Evolutionary conservation across 2,329 filamentous ascomycete species (phyloP).

Genomic region (Aspergillus versicolor): DNA sequence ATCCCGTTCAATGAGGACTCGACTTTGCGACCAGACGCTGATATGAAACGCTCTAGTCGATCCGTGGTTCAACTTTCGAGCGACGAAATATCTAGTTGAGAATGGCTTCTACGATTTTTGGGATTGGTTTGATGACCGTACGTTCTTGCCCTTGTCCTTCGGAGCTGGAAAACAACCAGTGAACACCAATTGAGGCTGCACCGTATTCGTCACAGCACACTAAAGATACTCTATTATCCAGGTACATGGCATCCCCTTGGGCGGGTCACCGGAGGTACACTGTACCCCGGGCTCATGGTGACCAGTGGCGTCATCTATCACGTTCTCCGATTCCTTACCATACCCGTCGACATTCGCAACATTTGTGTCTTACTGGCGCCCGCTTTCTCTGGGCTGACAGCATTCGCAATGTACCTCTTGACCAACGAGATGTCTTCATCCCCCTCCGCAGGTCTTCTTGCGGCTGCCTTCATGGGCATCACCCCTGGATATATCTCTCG

Average conservation of each 20-base stretch:
- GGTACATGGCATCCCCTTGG: slow-evolving; percentile 98
- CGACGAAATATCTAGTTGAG: slow-evolving; percentile 94
- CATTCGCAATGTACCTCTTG: slow-evolving; percentile 87
- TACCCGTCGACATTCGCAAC: slow-evolving; percentile 97
- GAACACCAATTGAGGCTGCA: not conserved
- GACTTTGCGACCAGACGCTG: not conserved
- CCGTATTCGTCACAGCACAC: not conserved
- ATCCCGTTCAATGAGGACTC: not conserved
- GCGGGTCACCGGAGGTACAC: slow-evolving; percentile 96
- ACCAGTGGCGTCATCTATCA: slow-evolving; percentile 98
- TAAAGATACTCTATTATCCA: slow-evolving; percentile 2
- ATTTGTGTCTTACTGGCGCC: slow-evolving; percentile 96
- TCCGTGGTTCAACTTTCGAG: slow-evolving; percentile 99
- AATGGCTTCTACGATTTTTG: slow-evolving; percentile 99
- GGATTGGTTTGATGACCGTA: slow-evolving; percentile 99
- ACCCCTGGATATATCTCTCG: slow-evolving; percentile 95
- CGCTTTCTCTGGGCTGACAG: slow-evolving; percentile 89
- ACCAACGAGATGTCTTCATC: slow-evolving; percentile 98
- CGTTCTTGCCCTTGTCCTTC: slow-evolving; percentile 28
- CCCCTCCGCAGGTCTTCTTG: slow-evolving; percentile 88
- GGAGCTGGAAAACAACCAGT: not conserved
- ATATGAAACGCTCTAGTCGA: slow-evolving; percentile 65
- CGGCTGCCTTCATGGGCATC: slow-evolving; percentile 96
- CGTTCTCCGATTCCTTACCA: slow-evolving; percentile 77
- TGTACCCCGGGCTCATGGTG: slow-evolving; percentile 98